Base-by-base conservation (phyloP, 2,329 filamentous ascomycete species). In the Sordariomycetes sp. region DNA sequence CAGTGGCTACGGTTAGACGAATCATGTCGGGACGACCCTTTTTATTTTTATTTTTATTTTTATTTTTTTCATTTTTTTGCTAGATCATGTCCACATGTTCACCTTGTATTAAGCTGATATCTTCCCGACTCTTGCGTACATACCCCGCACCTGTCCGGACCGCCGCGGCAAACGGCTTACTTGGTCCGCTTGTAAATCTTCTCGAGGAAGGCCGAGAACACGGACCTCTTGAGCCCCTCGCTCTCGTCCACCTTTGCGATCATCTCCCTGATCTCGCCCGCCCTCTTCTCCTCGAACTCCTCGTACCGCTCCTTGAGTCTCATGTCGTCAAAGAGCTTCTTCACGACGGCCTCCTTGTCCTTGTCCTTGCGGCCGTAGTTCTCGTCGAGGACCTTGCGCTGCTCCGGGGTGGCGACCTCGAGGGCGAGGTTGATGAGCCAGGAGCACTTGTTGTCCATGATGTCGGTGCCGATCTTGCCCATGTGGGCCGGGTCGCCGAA, bases 111-210 rank as follows among this genome's bases (percentile, higher is more conserved):
- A 45, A 45, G 39, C 15, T 17, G 6, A n/a, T 15, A 45, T n/a
- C 7, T 13, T 42, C 12, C 17, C 2, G 3, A 42, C 36, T 13
- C 12, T 2, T 3, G 36, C 17, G 3, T 42, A 42, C 10, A 13
- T 42, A 13, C 12, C 15, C n/a, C 36, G 12, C 36, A 42, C 36
- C 12, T 10, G 12, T 4, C 36, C 36, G 36, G 12, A 3, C 36
- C 10, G 12, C 36, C 12, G 12, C 12, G 15, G 15, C 36, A 10
- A 12, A n/a, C 15, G 17, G 6, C 62, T 71, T 88, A 97, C 76
- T 96, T 97, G 81, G 83, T 94, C 68, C 94, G 82, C 84, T 96
- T 96, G 82, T 97, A 97, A 69, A 99, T 97, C 82, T 99, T 99
- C 72, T 79, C 78, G 62, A 99, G 77, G 79, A 97, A 99, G 52